Evolutionary conservation across 495 filamentous ascomycete species (phyloP).

Genomic region (Podospora didyma): DNA sequence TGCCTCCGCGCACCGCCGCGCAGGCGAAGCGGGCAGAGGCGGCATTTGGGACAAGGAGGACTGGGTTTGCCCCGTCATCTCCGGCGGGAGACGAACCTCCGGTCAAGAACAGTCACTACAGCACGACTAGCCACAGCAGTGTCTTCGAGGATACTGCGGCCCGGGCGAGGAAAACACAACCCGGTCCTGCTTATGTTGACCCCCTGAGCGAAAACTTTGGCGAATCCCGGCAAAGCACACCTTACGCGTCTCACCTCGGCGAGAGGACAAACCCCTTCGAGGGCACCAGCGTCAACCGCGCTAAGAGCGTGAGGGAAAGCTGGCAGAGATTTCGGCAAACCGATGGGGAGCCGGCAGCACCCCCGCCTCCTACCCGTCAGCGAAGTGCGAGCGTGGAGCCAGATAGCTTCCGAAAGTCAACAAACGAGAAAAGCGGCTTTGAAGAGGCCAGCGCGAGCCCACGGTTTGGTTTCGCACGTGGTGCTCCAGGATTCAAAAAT

Average conservation of each 20-base stretch:
- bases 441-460: neutral
- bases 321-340: constrained; percentile 8
- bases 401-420: constrained; percentile 16
- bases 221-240: constrained; percentile 57
- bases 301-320: constrained; percentile 34
- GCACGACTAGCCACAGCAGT: constrained; percentile 25
- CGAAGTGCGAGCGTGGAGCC: constrained; percentile 28
- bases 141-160: constrained; percentile 38
- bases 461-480: constrained; percentile 18
- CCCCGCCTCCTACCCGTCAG: constrained; percentile 18
- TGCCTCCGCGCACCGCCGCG: constrained; percentile 34
- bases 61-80: constrained; percentile 37
- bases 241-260: constrained; percentile 64
- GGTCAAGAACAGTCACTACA: constrained; percentile 41
- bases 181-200: constrained; percentile 26
- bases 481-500: constrained; percentile 27
- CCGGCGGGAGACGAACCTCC: constrained; percentile 43
- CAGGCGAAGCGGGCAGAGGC: constrained; percentile 42
- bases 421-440: constrained; percentile 10
- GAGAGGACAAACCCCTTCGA: constrained; percentile 62
- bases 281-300: constrained; percentile 31
- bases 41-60: constrained; percentile 36
- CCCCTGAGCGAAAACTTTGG: constrained; percentile 40
- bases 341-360: constrained; percentile 7
- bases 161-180: constrained; percentile 13